Percentiles rank a stretch among this genome's conserved stretches.
phyloP scores from a whole-genome alignment of 2,329 filamentous ascomycete species.

The Rugonectria rugulosa region DNA sequence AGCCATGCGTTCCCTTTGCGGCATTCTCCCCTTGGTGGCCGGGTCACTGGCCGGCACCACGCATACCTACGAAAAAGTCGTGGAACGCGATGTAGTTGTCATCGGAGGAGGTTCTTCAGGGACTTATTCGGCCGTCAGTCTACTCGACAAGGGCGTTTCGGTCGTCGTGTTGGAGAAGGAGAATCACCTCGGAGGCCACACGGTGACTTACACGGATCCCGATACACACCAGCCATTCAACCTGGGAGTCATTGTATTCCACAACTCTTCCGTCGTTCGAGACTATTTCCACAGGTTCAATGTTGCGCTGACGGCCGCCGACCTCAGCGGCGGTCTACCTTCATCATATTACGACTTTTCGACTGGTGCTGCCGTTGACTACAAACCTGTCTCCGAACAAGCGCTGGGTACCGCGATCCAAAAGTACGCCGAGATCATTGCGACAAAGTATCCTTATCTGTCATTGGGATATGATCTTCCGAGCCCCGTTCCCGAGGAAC shows the following conservation, averaged over 20 bases:
- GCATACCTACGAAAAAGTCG: not conserved
- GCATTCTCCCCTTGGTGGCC: not conserved
- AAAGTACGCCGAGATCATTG: not conserved
- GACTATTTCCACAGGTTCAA: not conserved
- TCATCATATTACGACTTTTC: not conserved
- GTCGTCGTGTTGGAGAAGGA: constrained; percentile 13
- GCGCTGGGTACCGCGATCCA: not conserved
- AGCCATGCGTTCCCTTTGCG: constrained; percentile 3
- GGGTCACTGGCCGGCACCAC: not conserved
- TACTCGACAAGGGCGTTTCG: not conserved
- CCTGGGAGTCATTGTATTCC: constrained; percentile 4
- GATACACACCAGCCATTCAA: constrained; percentile 11
- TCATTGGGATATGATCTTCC: constrained; percentile 4
- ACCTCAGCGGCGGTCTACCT: rapidly evolving
- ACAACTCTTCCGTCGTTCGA: not conserved
- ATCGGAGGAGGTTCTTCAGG: constrained; percentile 10
- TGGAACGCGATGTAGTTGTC: constrained; percentile 9
- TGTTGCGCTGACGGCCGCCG: not conserved
- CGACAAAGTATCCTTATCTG: constrained; percentile 4
- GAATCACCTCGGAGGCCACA: constrained; percentile 9
- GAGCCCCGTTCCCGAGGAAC: constrained; percentile 6
- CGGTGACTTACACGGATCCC: constrained; percentile 7
- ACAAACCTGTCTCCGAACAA: not conserved
- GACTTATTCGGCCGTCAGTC: constrained; percentile 3
- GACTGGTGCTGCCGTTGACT: not conserved